A percentile compares a stretch with the other conserved stretches of the same genome.
Evolutionary conservation across 495 filamentous ascomycete genomes (phyloP).

Genomic region (Thermothielavioides terrestris): DNA sequence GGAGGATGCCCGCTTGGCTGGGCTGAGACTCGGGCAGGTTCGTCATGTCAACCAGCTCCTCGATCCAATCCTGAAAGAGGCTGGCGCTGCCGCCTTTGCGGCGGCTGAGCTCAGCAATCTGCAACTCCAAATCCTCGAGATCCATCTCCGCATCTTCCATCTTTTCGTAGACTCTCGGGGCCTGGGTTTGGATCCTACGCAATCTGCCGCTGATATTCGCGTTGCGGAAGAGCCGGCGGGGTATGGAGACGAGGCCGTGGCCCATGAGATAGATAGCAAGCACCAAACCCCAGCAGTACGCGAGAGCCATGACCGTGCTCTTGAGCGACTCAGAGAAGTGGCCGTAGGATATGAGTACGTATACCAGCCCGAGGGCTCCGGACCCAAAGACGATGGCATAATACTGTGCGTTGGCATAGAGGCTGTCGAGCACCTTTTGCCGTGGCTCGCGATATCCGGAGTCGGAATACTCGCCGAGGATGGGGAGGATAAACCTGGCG

Average conservation of each 20-base stretch:
- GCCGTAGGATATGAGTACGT: constrained; percentile 72
- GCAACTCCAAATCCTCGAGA: constrained; percentile 70
- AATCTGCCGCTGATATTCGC: constrained; percentile 64
- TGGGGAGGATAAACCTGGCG: constrained; percentile 76
- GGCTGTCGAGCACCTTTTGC: constrained; percentile 69
- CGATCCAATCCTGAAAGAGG: constrained; percentile 89
- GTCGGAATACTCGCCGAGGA: constrained; percentile 88
- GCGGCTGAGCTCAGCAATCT: constrained; percentile 66
- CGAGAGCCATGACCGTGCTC: constrained; percentile 80
- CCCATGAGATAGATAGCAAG: constrained; percentile 96
- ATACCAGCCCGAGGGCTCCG: constrained; percentile 64
- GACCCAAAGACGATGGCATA: constrained; percentile 69
- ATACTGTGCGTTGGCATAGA: constrained; percentile 79
- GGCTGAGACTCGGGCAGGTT: constrained; percentile 56
- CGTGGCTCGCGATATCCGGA: constrained; percentile 84
- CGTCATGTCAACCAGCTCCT: constrained; percentile 69
- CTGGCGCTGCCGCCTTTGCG: constrained; percentile 76
- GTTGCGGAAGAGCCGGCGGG: constrained; percentile 67
- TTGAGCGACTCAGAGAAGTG: constrained; percentile 52
- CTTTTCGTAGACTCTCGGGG: constrained; percentile 76
- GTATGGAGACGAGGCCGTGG: constrained; percentile 87
- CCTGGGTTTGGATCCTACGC: constrained; percentile 64
- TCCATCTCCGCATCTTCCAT: constrained; percentile 76
- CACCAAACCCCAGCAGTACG: constrained; percentile 85
- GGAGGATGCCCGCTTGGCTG: constrained; percentile 28